phyloP scores from a whole-genome alignment of 2,329 filamentous ascomycete species.

The Colletotrichum salicis region DNA sequence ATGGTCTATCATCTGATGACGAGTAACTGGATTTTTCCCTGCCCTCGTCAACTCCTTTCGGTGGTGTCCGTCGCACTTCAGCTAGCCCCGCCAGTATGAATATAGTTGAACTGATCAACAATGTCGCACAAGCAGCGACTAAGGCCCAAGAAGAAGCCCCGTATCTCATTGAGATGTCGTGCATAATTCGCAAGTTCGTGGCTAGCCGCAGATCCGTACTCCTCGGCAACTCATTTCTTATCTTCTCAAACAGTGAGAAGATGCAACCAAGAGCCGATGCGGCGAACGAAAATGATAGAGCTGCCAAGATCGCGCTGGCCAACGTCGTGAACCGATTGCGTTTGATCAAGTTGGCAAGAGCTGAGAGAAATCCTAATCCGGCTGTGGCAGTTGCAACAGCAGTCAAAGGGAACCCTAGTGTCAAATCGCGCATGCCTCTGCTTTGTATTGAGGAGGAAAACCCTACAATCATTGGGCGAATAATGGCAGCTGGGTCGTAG shows the following conservation, averaged over 20 bases:
- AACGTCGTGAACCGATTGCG: background rate
- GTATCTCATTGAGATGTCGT: background rate
- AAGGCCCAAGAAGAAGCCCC: background rate
- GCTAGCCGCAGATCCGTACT: background rate
- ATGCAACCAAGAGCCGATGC: background rate
- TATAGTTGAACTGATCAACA: background rate
- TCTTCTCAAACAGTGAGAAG: background rate
- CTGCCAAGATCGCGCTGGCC: background rate
- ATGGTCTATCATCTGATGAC: background rate
- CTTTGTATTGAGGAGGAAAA: background rate
- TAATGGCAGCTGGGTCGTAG: background rate
- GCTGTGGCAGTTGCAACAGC: background rate
- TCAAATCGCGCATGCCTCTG: background rate
- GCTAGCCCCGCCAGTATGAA: background rate
- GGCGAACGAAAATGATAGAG: background rate
- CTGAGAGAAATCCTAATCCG: background rate
- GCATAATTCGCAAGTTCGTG: background rate
- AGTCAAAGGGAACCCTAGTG: background rate
- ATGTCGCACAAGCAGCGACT: background rate
- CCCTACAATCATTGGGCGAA: background rate
- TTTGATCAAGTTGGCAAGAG: background rate
- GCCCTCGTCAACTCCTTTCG: background rate
- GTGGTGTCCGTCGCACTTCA: background rate
- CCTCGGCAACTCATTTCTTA: background rate
- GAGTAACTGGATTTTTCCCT: background rate